Evolutionary conservation across 441 rosid species (phyloP).

Genomic region (Gossypium schwendimanii): DNA sequence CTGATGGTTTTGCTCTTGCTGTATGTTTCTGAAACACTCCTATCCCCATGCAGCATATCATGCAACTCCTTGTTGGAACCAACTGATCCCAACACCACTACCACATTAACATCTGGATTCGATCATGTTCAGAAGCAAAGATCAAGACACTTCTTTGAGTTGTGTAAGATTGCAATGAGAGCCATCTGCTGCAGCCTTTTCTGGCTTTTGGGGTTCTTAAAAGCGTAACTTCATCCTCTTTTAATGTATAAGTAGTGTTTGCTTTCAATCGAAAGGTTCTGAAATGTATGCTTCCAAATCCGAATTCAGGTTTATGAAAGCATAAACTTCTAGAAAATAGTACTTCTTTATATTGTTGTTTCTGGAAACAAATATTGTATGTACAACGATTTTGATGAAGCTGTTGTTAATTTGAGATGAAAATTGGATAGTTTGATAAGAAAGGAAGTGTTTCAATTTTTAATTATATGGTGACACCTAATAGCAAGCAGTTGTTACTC

Average conservation of each 20-base stretch:
- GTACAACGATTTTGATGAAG: background rate
- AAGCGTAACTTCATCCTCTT: background rate
- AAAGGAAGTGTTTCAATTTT: background rate
- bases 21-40: background rate
- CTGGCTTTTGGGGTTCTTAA: background rate
- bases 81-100: background rate
- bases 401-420: background rate
- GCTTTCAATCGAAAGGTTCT: background rate
- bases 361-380: background rate
- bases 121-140: background rate
- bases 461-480: background rate
- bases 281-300: slow-evolving; percentile 1
- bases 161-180: slow-evolving; percentile 2
- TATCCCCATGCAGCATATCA: background rate
- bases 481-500: background rate
- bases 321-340: background rate
- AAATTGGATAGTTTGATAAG: background rate
- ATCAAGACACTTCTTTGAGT: background rate
- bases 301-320: background rate
- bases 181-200: background rate
- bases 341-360: background rate
- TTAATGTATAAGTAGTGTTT: background rate
- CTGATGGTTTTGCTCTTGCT: background rate
- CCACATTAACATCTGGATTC: background rate
- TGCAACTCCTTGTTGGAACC: background rate